These are phyloP conservation scores for Aureobasidium sp. DNA, from an alignment of 2,329 filamentous ascomycete genomes.

Conservation along the genomic window DNA sequence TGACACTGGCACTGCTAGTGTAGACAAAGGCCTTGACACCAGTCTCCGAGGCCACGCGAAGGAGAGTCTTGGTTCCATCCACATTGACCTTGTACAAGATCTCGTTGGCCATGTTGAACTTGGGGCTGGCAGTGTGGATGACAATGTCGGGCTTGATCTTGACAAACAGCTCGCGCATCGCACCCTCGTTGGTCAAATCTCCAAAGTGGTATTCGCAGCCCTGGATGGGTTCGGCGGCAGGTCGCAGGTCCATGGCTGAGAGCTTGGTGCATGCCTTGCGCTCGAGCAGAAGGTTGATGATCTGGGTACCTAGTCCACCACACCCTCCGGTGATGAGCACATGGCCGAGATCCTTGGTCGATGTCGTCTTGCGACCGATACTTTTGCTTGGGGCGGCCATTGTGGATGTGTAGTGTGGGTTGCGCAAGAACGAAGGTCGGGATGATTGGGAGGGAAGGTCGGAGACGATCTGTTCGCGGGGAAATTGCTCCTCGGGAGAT, in stretches of 20 bases:
- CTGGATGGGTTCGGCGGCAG: conserved; percentile 33
- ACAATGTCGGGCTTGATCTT: conserved; percentile 41
- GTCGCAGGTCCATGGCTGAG: conserved; percentile 43
- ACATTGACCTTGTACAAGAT: conserved; percentile 47
- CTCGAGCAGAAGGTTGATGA: conserved; percentile 40
- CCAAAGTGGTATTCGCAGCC: conserved; percentile 44
- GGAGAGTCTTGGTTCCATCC: conserved; percentile 43
- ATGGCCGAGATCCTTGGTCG: conserved; percentile 34
- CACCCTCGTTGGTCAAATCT: conserved; percentile 42
- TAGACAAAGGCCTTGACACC: conserved; percentile 49
- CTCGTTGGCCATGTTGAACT: conserved; percentile 33
- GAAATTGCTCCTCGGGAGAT: conserved; percentile 4
- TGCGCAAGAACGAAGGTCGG: neutral
- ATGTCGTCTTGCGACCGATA: neutral
- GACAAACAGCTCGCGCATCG: conserved; percentile 36
- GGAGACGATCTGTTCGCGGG: conserved; percentile 3
- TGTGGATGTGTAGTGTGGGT: neutral
- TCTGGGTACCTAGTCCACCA: conserved; percentile 46
- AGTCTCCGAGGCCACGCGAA: conserved; percentile 41
- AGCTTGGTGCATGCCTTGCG: conserved; percentile 37
- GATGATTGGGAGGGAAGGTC: neutral
- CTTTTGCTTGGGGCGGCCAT: neutral
- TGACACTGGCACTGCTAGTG: conserved; percentile 45
- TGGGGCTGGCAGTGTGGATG: conserved; percentile 45
- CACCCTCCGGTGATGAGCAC: conserved; percentile 45